Base-by-base conservation (phyloP, 2,329 filamentous ascomycete genomes). In the Hymenoscyphus fructigenus region DNA sequence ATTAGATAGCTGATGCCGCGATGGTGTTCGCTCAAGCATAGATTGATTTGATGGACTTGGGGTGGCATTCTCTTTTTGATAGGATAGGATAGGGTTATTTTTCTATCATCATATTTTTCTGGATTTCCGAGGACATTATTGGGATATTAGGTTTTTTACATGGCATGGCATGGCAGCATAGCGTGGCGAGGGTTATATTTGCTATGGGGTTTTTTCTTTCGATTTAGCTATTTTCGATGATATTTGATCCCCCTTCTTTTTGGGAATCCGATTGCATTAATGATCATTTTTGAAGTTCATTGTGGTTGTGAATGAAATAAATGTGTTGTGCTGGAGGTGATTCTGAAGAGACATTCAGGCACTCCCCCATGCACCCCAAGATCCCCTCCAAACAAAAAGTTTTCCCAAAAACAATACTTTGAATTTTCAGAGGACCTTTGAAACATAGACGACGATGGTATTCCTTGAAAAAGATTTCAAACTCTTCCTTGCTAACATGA, bases 21-120 rank as follows among this genome's bases (percentile, higher is more conserved):
- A 53, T 12, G 47, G 47, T 23, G 20, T 26, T 23, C 7, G 47
- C 47, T 38, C 9, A 26, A 53, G 20, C 47, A 26, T 53, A 53
- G 47, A 53, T 53, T 53, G 47, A 20, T 53, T 53, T 53, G 47
- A 20, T 53, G 47, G 20, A 53, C 47, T 53, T 53, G 47, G 47
- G 47, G 47, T 26, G 20, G 20, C 4, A 20, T 23, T 23, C 4
- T 20, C n/a, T 50, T 53, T 14, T 53, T 23, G 20, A 26, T 20
- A 47, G 6, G 14, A 14, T 15, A 14, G 3, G 32, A 2, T 38
- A 15, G 14, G 14, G 14, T 38, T 38, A 17, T 14, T 15, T 38
- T 14, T 38, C 29, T n/a, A 32, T 32, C 29, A 7, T 32, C 15
- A 15, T n/a, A n/a, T 41, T 15, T 44, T 44, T 44, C 41, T 44